These are phyloP conservation scores for Zygosaccharomyces sapae DNA, from an alignment of 1,139 yeast species.

Conservation along the genomic window DNA sequence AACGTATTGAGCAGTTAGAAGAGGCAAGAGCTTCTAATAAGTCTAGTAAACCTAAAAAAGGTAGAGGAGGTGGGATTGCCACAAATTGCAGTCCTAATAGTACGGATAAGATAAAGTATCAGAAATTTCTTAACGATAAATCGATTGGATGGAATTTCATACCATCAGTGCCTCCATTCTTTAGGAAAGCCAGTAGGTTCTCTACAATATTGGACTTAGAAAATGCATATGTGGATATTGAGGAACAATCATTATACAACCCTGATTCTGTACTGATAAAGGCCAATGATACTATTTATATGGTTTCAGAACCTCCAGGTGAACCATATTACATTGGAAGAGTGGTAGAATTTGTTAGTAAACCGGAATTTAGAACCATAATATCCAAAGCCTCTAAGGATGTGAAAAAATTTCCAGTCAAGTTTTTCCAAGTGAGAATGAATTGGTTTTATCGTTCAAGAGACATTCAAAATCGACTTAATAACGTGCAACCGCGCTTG, in stretches of 20 bases:
- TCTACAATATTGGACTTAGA: conserved; percentile 39
- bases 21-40: conserved; percentile 8
- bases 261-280: conserved; percentile 37
- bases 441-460: conserved; percentile 93
- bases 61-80: conserved; percentile 4
- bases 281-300: conserved; percentile 64
- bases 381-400: conserved; percentile 18
- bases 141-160: conserved; percentile 31
- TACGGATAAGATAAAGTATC: conserved; percentile 18
- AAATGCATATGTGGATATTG: conserved; percentile 38
- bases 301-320: conserved; percentile 91
- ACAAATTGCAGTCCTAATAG: conserved; percentile 7
- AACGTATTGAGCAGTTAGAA: conserved; percentile 21
- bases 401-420: conserved; percentile 39
- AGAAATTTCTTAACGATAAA: conserved; percentile 26
- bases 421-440: conserved; percentile 57
- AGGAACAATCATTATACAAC: conserved; percentile 24
- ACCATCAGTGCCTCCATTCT: conserved; percentile 32
- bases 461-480: conserved; percentile 54
- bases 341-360: conserved; percentile 66
- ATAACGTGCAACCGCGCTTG: conserved; percentile 57
- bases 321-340: conserved; percentile 91
- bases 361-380: conserved; percentile 22
- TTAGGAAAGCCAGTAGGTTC: conserved; percentile 31
- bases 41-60: conserved; percentile 7